These are phyloP conservation scores for Fusarium decemcellulare DNA, from an alignment of 2,329 filamentous ascomycete genomes.

Conservation along the genomic window DNA sequence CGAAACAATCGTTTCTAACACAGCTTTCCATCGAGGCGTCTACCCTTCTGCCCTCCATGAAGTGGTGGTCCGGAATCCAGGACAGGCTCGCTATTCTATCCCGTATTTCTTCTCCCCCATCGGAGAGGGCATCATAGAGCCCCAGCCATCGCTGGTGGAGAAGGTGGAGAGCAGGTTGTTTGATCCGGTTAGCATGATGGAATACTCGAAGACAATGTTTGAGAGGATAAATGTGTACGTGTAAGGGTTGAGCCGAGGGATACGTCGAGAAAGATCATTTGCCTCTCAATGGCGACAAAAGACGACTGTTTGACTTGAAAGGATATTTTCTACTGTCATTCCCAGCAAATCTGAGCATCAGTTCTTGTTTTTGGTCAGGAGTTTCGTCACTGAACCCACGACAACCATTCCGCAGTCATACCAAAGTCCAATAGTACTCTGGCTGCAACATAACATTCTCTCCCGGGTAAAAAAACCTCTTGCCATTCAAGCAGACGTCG, in stretches of 20 bases:
- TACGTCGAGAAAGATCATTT: no score
- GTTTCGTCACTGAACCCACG: no score
- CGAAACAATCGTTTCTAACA: background rate
- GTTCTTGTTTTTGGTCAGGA: no score
- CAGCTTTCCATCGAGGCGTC: background rate
- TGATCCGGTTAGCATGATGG: background rate
- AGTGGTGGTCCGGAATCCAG: background rate
- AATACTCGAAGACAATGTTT: background rate
- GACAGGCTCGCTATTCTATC: background rate
- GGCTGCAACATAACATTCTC: no score
- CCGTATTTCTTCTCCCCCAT: background rate
- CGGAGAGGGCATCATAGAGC: background rate
- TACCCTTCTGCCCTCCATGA: background rate
- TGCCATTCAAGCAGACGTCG: no score
- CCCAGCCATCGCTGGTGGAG: background rate
- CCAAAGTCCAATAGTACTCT: no score
- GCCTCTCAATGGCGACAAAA: no score
- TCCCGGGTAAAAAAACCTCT: no score
- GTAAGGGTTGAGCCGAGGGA: background rate
- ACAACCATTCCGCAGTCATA: no score
- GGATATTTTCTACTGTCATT: no score
- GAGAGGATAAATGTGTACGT: background rate
- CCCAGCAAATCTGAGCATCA: no score
- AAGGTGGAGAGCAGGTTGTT: background rate
- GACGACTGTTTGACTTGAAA: no score